Percentiles rank a stretch among this genome's conserved stretches.
phyloP scores from a whole-genome alignment of 2,329 filamentous ascomycete genomes.

The Zymoseptoria passerinii region DNA sequence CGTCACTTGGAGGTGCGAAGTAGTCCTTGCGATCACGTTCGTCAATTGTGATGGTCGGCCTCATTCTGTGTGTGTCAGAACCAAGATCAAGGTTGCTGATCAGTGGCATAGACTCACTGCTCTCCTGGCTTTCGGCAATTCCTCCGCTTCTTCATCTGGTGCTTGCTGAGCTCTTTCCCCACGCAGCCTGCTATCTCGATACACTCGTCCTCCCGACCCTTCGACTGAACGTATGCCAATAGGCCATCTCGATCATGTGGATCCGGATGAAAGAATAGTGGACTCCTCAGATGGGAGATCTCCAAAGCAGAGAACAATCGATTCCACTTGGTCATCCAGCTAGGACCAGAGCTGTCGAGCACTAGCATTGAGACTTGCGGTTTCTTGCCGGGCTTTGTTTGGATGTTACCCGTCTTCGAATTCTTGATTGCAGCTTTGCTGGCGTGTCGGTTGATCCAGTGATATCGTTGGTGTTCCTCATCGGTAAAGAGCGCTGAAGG shows the following conservation, averaged over 20 bases:
- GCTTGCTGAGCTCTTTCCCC: slow-evolving; percentile 72
- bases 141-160: slow-evolving; percentile 59
- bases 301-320: slow-evolving; percentile 58
- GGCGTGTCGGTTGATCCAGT: slow-evolving; percentile 63
- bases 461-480: slow-evolving; percentile 72
- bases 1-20: slow-evolving; percentile 32
- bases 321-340: slow-evolving; percentile 67
- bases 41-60: slow-evolving; percentile 33
- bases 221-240: slow-evolving; percentile 58
- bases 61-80: slow-evolving; percentile 5
- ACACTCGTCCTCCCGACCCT: slow-evolving; percentile 54
- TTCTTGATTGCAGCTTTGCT: slow-evolving; percentile 52
- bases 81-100: background rate
- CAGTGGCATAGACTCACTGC: slow-evolving; percentile 3
- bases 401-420: slow-evolving; percentile 36
- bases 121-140: slow-evolving; percentile 10
- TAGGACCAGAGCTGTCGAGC: slow-evolving; percentile 54
- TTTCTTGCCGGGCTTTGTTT: slow-evolving; percentile 8
- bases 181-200: slow-evolving; percentile 66
- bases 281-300: slow-evolving; percentile 65
- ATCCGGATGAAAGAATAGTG: slow-evolving; percentile 77
- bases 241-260: slow-evolving; percentile 66
- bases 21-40: slow-evolving; percentile 43
- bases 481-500: slow-evolving; percentile 76
- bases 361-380: slow-evolving; percentile 47